Base-by-base conservation (phyloP, 2,329 filamentous ascomycete genomes). In the Keithomyces neogunnii region DNA sequence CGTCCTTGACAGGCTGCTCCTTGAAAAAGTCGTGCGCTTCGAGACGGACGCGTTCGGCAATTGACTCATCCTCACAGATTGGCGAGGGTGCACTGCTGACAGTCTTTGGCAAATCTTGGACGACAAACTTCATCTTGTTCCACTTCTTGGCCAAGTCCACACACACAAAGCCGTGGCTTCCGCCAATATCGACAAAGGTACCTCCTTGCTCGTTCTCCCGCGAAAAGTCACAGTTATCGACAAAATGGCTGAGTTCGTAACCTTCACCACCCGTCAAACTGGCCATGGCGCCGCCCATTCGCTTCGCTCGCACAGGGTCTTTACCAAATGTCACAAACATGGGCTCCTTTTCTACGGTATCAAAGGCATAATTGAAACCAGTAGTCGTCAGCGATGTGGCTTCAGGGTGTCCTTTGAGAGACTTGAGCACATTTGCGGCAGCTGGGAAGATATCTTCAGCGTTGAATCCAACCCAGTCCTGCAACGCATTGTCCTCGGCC, bases 111-210 rank as follows among this genome's bases (percentile, higher is more conserved):
- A 79, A 63, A 55, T 81, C 78, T 59, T 81, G 76, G 29, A 81
- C 79, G 11, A 82, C 63, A 59, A 82, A 81, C 45, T 67, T 70
- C 56, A 81, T 71, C 39, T 74, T 69, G 45, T 69, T 69, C 63
- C 74, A 80, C 51, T 63, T 65, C 54, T 68, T 67, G 2, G 77
- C 81, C 43, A 84, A 65, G 3, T 74, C 76, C n/a, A 78, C 69
- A 45, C 70, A 74, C n/a, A 77, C 74, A 45, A 80, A 77, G 0
- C 81, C 81, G 49, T 77, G 75, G 19, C 75, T 78, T 2, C 81
- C 81, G 8, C 81, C 81, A 11, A 82, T 58, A 50, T 85, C 80
- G 4, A 84, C 78, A 39, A 84, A 64, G 0, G 70, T 78, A 3
- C 73, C 79, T 4, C 64, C 63, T 1, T 53, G 59, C 1, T 63